Evolutionary conservation across 148 eudicot species (phyloP).

Genomic region (Nepenthes gracilis): DNA sequence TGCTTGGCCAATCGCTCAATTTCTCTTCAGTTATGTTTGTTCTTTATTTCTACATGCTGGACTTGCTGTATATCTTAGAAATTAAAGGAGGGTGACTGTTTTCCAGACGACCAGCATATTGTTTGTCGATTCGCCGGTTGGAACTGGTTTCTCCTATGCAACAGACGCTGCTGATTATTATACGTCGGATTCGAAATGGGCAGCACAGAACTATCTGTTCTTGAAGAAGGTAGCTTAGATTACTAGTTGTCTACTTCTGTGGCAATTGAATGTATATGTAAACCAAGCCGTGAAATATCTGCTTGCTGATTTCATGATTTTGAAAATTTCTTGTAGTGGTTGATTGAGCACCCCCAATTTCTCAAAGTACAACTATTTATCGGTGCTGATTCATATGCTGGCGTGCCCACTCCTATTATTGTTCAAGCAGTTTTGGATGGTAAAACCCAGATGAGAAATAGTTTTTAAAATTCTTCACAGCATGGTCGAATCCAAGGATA

Average conservation of each 20-base stretch:
- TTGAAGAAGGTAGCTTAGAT: conserved; percentile 10
- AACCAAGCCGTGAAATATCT: not conserved
- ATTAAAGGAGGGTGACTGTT: not conserved
- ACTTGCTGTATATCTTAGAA: too few relatives aligned
- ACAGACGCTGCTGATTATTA: conserved; percentile 8
- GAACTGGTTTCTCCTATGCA: conserved; percentile 30
- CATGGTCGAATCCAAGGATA: not conserved
- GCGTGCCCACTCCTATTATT: conserved; percentile 5
- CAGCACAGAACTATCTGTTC: conserved; percentile 7
- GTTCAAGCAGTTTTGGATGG: conserved; percentile 7
- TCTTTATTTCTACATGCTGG: not conserved
- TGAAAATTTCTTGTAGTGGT: conserved; percentile 4
- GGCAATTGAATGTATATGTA: not conserved
- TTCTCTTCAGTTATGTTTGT: not conserved
- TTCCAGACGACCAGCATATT: conserved; percentile 20
- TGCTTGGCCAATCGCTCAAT: not conserved
- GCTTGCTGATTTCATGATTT: not conserved
- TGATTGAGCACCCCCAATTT: conserved; percentile 6
- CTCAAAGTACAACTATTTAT: conserved; percentile 4
- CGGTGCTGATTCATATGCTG: conserved; percentile 11
- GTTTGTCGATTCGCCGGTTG: conserved; percentile 27
- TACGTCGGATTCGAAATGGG: conserved; percentile 12
- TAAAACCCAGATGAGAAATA: not conserved
- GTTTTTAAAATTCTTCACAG: not conserved
- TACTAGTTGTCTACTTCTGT: not conserved